Evolutionary conservation across 163 green algal genomes (phyloP), one percentile per base, ranked within the genome.

Genomic region (Scenedesmus sp.): DNA sequence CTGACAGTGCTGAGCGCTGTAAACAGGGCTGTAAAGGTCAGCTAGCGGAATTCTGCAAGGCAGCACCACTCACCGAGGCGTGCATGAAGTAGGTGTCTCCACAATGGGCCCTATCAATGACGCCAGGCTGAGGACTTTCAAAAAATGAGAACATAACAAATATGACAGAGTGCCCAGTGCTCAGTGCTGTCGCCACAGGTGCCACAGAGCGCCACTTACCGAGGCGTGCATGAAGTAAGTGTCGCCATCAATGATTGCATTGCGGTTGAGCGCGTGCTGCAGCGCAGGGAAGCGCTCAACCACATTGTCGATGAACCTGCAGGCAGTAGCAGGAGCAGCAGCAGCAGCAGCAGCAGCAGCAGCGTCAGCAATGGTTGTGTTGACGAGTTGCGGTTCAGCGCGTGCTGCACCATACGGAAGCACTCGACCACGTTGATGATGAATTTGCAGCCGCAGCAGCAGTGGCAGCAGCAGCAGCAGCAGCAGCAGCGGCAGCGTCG

Each of bases 171-270:
- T 54, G 34, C 34, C 34, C 34, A 46, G 34, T 46, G 34, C 16
- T 54, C n/a, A 84, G n/a, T 59, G 26, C 76, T 10, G 59, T 10
- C 8, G 59, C 59, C 59, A 64, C 8, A 64, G 8, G 59, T 64
- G 9, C 8, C 59, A 64, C 59, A 56, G 56, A 84, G 23, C 76
- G 54, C 46, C 18, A 83, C 90, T 73, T 52, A 95, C 93, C 91
- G 86, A 67, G 2, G 86, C 56, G 23, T 95, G 93, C 76, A 95
- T 88, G 57, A 95, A 93, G 87, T 94, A 94, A 16, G 88, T 94
- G 88, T 95, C 93, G 2, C 93, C 93, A 16, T 95, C 93, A 16
- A 95, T 82, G 4, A 94, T 88, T 0, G 85, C 23, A 60, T 95
- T 91, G 4, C 93, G 84, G 55, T 91, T 90, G 1, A 82, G 57